Base-by-base conservation (phyloP, 2,329 filamentous ascomycete genomes). In the Fusarium cicatricum region DNA sequence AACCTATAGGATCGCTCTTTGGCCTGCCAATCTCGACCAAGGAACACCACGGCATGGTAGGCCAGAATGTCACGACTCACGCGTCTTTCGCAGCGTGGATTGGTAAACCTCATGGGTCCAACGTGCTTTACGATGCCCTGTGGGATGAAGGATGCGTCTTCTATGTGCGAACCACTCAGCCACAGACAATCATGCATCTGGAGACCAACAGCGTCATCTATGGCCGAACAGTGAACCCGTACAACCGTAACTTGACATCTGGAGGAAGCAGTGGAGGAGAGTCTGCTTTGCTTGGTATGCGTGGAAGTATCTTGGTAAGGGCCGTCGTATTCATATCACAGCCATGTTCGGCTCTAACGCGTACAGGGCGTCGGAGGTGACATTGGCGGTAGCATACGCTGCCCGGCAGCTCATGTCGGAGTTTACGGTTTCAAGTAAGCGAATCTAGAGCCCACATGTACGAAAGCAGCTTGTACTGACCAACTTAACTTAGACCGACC, bases 151-250 rank as follows among this genome's bases (percentile, higher is more conserved):
- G 71, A 0, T 73, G 71, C 23, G 68, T 71, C 2, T 72, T 73
- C 49, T 74, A 88, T 65, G 83, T 84, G 54, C 90, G 90, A 70
- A 90, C 89, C 1, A 90, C 89, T 50, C 80, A 90, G 6, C 87
- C 88, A 0, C 84, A 86, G 62, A 81, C 78, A 0, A 73, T 86
- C 41, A 79, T 78, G 70, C 77, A 78, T 14, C 69, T 87, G 32
- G 87, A 90, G 66, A 83, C 80, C 3, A 79, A 81, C 34, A 89
- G 87, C 64, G 88, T 90, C 61, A 71, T 89, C 16, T 86, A 83
- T 52, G 87, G 86, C 2, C 79, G 83, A 29, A 85, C 84, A 0
- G 73, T 89, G 3, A 90, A 89, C 65, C 88, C 89, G 0, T 76
- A 82, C 52, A 89, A 89, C 55, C 78, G 83, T 1, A 74, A 78